phyloP scores from a whole-genome alignment of 768 basidiomycete genomes.

The Tubosaeta brunneosetosa region DNA sequence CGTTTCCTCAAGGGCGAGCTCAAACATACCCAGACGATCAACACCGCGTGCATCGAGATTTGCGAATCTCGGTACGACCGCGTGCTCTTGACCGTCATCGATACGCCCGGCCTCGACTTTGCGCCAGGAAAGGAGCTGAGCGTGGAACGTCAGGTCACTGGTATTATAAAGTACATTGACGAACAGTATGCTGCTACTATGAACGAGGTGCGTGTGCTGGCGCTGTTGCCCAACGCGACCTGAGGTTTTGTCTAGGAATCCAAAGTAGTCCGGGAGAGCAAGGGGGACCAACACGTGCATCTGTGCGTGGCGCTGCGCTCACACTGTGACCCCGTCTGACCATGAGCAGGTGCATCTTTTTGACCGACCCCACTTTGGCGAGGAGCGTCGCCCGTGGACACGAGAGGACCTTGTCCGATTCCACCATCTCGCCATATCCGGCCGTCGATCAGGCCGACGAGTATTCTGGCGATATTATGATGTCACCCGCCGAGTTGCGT shows the following conservation, averaged over 20 bases:
- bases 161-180: constrained; percentile 74
- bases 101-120: constrained; percentile 84
- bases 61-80: constrained; percentile 81
- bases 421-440: constrained; percentile 49
- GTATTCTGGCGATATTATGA: constrained; percentile 47
- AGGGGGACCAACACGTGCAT: constrained; percentile 87
- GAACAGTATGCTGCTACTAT: constrained; percentile 80
- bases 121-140: constrained; percentile 65
- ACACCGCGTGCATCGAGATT: constrained; percentile 73
- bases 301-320: constrained; percentile 46
- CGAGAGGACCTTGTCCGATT: constrained; percentile 58
- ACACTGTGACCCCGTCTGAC: constrained; percentile 10
- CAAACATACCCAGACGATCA: constrained; percentile 58
- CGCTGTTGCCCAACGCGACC: not conserved
- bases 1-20: constrained; percentile 58
- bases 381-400: constrained; percentile 47
- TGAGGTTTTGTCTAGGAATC: constrained; percentile 54
- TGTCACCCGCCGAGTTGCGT: constrained; percentile 75
- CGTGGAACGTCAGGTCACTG: constrained; percentile 73
- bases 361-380: constrained; percentile 76
- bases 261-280: constrained; percentile 82
- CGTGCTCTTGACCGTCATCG: constrained; percentile 73
- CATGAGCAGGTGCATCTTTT: constrained; percentile 66
- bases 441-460: constrained; percentile 49
- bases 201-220: constrained; percentile 55